phyloP scores from a whole-genome alignment of 257 asterid genomes.

The Solanum clarkiae region DNA sequence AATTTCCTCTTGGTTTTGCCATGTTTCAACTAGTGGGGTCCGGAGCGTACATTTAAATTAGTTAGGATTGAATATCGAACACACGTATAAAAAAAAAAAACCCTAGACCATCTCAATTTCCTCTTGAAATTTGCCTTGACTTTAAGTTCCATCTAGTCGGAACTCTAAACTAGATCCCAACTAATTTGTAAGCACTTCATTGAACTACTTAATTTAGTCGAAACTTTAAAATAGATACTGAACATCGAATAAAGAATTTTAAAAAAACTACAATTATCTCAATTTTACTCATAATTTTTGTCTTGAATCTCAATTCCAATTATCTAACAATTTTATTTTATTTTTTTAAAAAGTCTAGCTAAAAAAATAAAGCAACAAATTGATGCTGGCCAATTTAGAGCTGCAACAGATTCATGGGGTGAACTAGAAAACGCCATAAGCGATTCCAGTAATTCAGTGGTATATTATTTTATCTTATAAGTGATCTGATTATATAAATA shows the following conservation, averaged over 20 bases:
- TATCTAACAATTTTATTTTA: neutral
- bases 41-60: too few species aligned
- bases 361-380: conserved; percentile 38
- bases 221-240: too few species aligned
- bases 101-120: too few species aligned
- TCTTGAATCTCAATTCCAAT: neutral
- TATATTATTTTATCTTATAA: neutral
- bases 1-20: too few species aligned
- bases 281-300: neutral
- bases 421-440: conserved; percentile 40
- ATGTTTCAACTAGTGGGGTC: too few species aligned
- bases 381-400: conserved; percentile 33
- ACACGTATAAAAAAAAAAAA: too few species aligned
- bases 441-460: conserved; percentile 54
- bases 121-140: too few species aligned
- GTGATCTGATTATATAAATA: neutral
- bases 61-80: too few species aligned
- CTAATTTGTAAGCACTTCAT: too few species aligned
- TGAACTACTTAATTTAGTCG: too few species aligned
- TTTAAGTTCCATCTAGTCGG: neutral
- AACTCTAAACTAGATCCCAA: neutral
- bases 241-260: neutral
- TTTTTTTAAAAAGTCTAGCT: conserved; percentile 26
- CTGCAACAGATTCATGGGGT: conserved; percentile 65
- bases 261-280: neutral